Evolutionary conservation across 2,329 filamentous ascomycete genomes (phyloP).

Genomic region (Curvularia spicifera): DNA sequence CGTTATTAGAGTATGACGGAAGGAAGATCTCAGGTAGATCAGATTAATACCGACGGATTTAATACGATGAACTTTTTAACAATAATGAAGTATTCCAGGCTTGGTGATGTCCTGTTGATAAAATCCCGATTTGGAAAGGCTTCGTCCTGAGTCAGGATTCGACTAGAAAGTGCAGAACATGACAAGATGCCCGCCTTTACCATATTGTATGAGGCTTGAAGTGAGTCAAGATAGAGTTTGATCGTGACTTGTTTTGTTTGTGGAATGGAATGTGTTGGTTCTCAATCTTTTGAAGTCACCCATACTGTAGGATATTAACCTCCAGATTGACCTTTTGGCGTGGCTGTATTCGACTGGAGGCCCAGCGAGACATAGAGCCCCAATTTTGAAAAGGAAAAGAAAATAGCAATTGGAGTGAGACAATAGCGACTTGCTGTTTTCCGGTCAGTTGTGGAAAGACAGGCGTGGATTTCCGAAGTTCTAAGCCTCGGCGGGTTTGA

Average conservation of each 20-base stretch:
- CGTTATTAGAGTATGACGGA: not conserved
- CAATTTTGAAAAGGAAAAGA: not conserved
- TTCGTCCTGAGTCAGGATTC: not conserved
- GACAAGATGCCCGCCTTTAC: not conserved
- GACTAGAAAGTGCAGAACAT: not conserved
- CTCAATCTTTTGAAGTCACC: not conserved
- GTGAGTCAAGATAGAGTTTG: not conserved
- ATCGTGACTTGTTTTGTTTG: not conserved
- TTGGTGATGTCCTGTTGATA: not conserved
- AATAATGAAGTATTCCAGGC: not conserved
- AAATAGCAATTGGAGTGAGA: not conserved
- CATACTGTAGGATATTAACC: not conserved
- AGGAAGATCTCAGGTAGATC: not conserved
- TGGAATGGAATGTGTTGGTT: not conserved
- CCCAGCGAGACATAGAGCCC: too few relatives aligned
- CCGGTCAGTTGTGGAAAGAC: not conserved
- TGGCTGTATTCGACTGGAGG: too few relatives aligned
- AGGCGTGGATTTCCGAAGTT: conserved; percentile 8
- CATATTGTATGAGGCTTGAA: not conserved
- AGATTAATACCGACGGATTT: not conserved
- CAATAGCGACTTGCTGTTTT: not conserved
- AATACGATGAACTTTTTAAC: not conserved
- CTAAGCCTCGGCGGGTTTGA: conserved; percentile 11
- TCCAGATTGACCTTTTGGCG: not conserved
- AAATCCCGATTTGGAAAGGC: not conserved